Evolutionary conservation across 345 rosid genomes (phyloP).

Genomic region (Clarkia xantiana): DNA sequence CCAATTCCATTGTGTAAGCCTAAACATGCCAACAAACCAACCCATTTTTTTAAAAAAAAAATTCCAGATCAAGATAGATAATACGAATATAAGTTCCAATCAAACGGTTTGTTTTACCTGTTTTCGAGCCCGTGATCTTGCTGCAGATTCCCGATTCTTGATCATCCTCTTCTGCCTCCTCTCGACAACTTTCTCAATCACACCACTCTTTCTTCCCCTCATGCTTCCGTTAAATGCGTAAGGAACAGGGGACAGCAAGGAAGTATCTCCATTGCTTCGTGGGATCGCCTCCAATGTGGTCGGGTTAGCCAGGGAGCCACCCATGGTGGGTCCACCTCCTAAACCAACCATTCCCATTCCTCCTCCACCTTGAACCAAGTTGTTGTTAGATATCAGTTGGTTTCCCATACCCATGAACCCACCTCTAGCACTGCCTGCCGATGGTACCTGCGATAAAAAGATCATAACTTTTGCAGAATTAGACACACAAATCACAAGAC

Average conservation of each 20-base stretch:
- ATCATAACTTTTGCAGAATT: too few species aligned
- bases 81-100: background rate
- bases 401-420: constrained; percentile 44
- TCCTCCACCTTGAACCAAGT: constrained; percentile 37
- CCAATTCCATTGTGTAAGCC: constrained; percentile 44
- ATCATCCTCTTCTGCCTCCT: constrained; percentile 38
- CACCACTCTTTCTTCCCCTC: constrained; percentile 54
- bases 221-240: constrained; percentile 55
- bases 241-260: constrained; percentile 73
- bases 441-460: too few species aligned
- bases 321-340: constrained; percentile 26
- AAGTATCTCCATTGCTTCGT: constrained; percentile 62
- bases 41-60: background rate
- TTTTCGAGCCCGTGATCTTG: constrained; percentile 47
- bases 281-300: constrained; percentile 65
- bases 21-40: constrained; percentile 1
- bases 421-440: too few species aligned
- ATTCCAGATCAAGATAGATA: background rate
- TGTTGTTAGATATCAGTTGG: constrained; percentile 26
- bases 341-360: constrained; percentile 54
- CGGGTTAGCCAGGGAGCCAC: constrained; percentile 60
- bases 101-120: constrained; percentile 19
- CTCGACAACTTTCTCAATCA: constrained; percentile 87
- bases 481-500: too few species aligned
- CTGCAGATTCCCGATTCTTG: constrained; percentile 56